Percentiles rank a stretch among this genome's conserved stretches.
Conservation (phyloP, 2,329 filamentous ascomycete species). For the Xylariaceae sp. region DNA sequence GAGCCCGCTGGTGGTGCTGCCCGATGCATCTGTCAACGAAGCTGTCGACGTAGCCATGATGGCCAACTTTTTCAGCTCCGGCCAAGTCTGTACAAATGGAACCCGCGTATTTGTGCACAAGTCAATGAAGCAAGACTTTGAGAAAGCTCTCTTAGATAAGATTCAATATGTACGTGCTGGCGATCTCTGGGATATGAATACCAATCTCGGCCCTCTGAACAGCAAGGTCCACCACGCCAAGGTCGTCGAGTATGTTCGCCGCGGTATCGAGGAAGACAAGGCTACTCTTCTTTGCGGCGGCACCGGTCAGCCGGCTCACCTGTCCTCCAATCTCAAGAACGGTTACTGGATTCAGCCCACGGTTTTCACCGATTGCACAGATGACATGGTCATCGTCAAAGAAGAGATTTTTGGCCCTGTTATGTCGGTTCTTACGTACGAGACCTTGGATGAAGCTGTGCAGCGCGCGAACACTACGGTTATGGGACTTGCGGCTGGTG, state of each 20-base stretch:
- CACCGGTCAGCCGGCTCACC: constrained; percentile 46
- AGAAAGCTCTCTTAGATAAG: constrained; percentile 64
- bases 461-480: constrained; percentile 70
- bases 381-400: constrained; percentile 71
- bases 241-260: constrained; percentile 70
- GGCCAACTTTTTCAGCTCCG: constrained; percentile 88
- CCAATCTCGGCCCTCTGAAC: constrained; percentile 82
- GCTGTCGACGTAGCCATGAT: constrained; percentile 91
- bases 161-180: constrained; percentile 68
- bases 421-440: constrained; percentile 74
- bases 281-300: constrained; percentile 74
- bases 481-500: constrained; percentile 76
- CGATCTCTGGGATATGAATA: constrained; percentile 64
- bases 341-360: constrained; percentile 87
- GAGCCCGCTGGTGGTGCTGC: constrained; percentile 73
- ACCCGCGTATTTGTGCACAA: constrained; percentile 80
- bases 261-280: constrained; percentile 69
- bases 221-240: constrained; percentile 72
- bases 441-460: constrained; percentile 65
- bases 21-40: constrained; percentile 71
- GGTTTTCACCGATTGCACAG: constrained; percentile 80
- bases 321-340: constrained; percentile 45
- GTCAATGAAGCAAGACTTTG: constrained; percentile 62
- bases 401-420: constrained; percentile 92
- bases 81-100: constrained; percentile 91